These are phyloP conservation scores for Fraxinus sp. DNA, from an alignment of 305 asterid species.

Conservation along the genomic window DNA sequence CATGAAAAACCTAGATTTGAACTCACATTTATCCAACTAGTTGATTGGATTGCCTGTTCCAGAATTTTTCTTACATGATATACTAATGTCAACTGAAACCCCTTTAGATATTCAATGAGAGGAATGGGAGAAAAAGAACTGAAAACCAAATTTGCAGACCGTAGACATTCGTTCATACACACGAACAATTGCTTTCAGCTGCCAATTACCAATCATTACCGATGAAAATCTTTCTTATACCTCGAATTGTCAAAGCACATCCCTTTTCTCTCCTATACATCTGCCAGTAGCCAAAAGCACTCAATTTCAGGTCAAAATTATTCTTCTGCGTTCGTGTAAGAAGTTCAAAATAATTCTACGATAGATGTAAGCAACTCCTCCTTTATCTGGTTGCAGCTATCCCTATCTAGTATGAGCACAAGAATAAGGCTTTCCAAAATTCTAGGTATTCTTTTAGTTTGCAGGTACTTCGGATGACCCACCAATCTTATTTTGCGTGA, in stretches of 20 bases:
- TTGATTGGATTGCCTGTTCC: neutral
- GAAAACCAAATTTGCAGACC: neutral
- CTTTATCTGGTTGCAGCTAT: neutral
- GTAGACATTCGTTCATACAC: neutral
- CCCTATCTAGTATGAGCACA: neutral
- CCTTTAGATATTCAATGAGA: slow-evolving; percentile 2
- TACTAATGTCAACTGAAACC: neutral
- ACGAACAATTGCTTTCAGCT: slow-evolving; percentile 8
- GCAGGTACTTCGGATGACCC: neutral
- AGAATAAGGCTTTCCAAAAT: neutral
- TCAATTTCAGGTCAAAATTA: neutral
- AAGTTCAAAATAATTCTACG: neutral
- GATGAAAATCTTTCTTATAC: neutral
- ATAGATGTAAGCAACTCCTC: neutral
- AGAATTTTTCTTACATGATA: neutral
- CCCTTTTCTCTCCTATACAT: neutral
- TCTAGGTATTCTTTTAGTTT: neutral
- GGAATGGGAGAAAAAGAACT: neutral
- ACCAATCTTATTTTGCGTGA: neutral
- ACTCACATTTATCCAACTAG: neutral
- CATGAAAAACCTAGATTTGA: neutral
- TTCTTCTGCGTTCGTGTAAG: neutral
- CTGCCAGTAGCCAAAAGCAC: neutral
- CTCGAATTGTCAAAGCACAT: neutral
- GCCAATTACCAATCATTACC: neutral